Evolutionary conservation across 73 alveolate species (phyloP).

Genomic region (Symbiodinium pilosum): DNA sequence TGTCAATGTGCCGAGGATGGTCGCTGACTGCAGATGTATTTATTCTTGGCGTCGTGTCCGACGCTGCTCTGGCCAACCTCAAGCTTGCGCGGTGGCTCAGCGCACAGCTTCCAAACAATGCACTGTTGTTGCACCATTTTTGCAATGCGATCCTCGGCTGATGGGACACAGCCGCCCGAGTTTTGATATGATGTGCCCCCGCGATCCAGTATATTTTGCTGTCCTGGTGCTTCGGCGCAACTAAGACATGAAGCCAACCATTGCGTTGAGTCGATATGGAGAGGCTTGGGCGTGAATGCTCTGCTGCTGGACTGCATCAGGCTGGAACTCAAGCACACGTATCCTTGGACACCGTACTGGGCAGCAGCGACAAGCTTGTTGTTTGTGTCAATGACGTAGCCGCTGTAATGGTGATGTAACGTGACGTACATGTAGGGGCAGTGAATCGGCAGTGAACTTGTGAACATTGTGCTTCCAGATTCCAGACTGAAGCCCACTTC

Average conservation of each 20-base stretch:
- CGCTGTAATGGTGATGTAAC: neutral
- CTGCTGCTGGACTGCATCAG: neutral
- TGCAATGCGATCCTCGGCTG: constrained; percentile 14
- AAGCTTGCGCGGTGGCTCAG: constrained; percentile 20
- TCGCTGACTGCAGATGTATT: neutral
- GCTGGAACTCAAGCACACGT: too few relatives aligned
- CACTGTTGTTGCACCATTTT: neutral
- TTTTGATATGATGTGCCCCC: neutral
- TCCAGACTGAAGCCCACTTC: too few relatives aligned
- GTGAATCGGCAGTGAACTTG: neutral
- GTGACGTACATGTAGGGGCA: neutral
- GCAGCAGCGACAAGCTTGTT: too few relatives aligned
- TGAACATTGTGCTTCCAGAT: too few relatives aligned
- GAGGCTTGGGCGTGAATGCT: constrained; percentile 22
- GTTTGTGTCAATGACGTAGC: neutral
- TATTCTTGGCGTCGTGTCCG: neutral
- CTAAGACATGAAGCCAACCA: constrained; percentile 35
- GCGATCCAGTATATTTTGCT: neutral
- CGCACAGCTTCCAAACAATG: neutral
- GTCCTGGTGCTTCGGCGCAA: neutral
- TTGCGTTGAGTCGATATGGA: constrained; percentile 14
- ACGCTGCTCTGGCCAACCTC: constrained; percentile 22
- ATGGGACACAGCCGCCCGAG: neutral
- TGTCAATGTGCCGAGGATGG: neutral
- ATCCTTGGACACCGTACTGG: too few relatives aligned